Base-by-base conservation (phyloP, 345 rosid genomes). In the Eucalyptus tenuipes region DNA sequence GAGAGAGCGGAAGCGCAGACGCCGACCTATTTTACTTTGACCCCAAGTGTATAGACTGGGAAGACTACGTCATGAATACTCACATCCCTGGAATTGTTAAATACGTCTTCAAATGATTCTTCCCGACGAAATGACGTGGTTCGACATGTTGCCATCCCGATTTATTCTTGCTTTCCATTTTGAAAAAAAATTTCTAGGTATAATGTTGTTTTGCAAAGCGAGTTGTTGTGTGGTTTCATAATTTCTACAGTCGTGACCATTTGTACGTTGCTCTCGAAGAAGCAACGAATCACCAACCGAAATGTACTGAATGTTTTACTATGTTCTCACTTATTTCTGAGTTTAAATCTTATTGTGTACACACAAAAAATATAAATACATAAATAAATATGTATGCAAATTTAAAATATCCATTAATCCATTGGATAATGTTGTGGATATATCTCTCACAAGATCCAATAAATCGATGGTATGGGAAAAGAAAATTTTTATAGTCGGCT, bases 11-110 rank as follows among this genome's bases (percentile, higher is more conserved):
- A 25, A 42, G 91, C 6, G 52, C 87, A 31, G 94, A 95, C 87
- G 40, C 85, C 3, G 88, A 87, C 49, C 52, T 50, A 44, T 94
- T 94, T 86, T 92, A 91, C 85, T 95, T 96, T n/a, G 97, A 96
- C 86, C 94, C 98, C 12, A 93, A 86, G 45, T 40, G 44, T 85
- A 91, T 97, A 71, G 91, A 94, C 18, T 97, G 99, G 99, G 95
- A 94, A 0, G 94, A 94, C 88, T 97, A 96, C 88, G 85, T 95
- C 85, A 88, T 57, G 66, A 94, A 93, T 7, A 90, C 66, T 88
- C 98, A 96, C 88, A 90, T 96, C 50, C 98, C 99, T 14, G 99
- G 99, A 11, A 61, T 96, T 68, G 92, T 93, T 7, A 93, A 91
- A 45, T 89, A 95, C 84, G 95, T 91, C 29, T 92, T 94, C 49